Evolutionary conservation across 106 monocot genomes (phyloP).

Genomic region (Dendrobium chrysotoxum): DNA sequence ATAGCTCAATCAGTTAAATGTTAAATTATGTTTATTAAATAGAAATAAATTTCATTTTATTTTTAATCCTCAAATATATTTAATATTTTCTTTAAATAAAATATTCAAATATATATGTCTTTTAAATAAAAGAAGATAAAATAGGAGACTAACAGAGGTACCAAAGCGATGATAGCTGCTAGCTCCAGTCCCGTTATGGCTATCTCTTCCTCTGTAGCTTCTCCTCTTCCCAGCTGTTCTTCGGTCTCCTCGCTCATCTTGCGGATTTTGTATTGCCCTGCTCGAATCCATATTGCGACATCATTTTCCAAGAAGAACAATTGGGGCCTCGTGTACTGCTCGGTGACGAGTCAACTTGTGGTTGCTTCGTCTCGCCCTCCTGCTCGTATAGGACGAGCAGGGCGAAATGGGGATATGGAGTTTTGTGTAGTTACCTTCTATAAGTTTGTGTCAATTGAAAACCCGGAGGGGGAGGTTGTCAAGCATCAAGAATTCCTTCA

Average conservation of each 20-base stretch:
- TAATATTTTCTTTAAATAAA: too few relatives aligned
- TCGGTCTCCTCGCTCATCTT: neutral
- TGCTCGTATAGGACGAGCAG: neutral
- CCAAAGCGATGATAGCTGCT: neutral
- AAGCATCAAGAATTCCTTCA: slow-evolving; percentile 71
- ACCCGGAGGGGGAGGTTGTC: slow-evolving; percentile 59
- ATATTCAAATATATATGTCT: too few relatives aligned
- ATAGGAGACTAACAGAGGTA: neutral
- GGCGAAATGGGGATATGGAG: slow-evolving; percentile 11
- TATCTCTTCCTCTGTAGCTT: neutral
- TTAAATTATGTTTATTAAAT: too few relatives aligned
- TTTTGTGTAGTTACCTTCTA: slow-evolving; percentile 88
- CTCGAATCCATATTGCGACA: neutral
- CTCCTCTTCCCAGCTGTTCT: neutral
- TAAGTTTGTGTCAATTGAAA: slow-evolving; percentile 57
- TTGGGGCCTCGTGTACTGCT: too few relatives aligned
- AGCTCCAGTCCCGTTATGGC: neutral
- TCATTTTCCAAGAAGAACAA: neutral
- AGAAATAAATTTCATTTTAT: too few relatives aligned
- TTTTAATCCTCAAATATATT: too few relatives aligned
- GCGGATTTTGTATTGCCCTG: neutral
- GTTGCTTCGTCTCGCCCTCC: neutral
- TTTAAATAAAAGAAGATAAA: neutral
- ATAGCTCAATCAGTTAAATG: too few relatives aligned
- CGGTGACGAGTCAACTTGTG: neutral